Percentiles rank a stretch among this genome's conserved stretches.
These are phyloP conservation scores for peach (Prunus persica) DNA, from an alignment of 306 rosid genomes.

Conservation along the genomic window DNA sequence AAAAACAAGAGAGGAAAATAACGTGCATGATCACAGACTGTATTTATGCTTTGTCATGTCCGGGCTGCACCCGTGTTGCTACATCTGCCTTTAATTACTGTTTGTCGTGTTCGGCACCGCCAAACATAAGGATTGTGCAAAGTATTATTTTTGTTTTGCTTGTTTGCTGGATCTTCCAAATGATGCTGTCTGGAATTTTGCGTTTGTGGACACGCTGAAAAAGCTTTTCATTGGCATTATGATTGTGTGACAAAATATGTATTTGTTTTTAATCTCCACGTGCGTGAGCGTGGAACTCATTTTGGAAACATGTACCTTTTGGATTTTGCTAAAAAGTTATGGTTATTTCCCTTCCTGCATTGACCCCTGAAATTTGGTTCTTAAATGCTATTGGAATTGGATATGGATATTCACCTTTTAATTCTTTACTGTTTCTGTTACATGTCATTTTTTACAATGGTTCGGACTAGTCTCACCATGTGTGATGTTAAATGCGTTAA, in stretches of 20 bases:
- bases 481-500: constrained; percentile 30
- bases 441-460: background rate
- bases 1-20: background rate
- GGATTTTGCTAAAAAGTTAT: background rate
- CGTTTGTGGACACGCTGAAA: background rate
- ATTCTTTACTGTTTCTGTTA: constrained; percentile 11
- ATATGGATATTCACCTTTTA: background rate
- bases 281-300: background rate
- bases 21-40: background rate
- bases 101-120: background rate
- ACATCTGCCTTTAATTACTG: background rate
- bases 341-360: background rate
- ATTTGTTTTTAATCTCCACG: background rate
- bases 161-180: constrained; percentile 6
- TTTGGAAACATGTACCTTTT: background rate
- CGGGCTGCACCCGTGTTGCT: background rate
- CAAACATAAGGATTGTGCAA: background rate
- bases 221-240: background rate
- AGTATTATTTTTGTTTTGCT: background rate
- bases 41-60: background rate
- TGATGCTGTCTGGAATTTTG: background rate
- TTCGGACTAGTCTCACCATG: constrained; percentile 18
- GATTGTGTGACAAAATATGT: background rate
- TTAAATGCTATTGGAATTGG: background rate
- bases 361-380: constrained; percentile 1